Evolutionary conservation across 306 rosid species (phyloP).

Genomic region (Vicia sativa): DNA sequence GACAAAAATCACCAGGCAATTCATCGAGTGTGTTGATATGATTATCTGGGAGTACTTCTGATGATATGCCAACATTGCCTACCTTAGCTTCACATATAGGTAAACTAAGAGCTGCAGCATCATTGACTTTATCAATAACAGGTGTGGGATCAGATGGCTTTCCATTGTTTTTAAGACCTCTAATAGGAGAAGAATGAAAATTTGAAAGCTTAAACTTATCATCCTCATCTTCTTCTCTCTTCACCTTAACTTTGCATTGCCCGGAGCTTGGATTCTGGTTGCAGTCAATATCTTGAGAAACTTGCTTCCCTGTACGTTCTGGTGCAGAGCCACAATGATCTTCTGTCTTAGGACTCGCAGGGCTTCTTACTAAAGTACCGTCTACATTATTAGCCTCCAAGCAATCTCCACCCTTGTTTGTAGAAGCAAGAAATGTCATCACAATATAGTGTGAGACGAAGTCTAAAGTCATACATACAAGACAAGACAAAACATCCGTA

Average conservation of each 20-base stretch:
- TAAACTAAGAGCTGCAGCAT: constrained; percentile 43
- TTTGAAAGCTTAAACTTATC: constrained; percentile 50
- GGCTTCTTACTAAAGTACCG: constrained; percentile 43
- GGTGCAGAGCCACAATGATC: constrained; percentile 45
- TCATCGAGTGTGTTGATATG: constrained; percentile 51
- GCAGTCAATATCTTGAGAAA: constrained; percentile 47
- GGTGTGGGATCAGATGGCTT: constrained; percentile 50
- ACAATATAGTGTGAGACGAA: constrained; percentile 33
- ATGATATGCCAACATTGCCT: constrained; percentile 47
- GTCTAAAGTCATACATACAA: constrained; percentile 36
- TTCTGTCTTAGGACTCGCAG: constrained; percentile 45
- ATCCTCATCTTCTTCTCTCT: constrained; percentile 56
- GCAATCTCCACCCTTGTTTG: constrained; percentile 59
- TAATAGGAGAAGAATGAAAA: constrained; percentile 51
- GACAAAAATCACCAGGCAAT: constrained; percentile 48
- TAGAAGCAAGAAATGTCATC: constrained; percentile 53
- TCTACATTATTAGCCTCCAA: constrained; percentile 40
- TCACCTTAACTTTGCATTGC: constrained; percentile 49
- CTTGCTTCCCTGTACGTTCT: constrained; percentile 52
- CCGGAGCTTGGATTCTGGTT: constrained; percentile 46
- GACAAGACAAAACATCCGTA: constrained; percentile 19
- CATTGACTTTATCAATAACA: constrained; percentile 51
- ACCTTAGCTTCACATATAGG: constrained; percentile 53
- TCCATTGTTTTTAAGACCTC: constrained; percentile 51
- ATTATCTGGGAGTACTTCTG: constrained; percentile 53